These are phyloP conservation scores for Aspergillus sp. DNA, from an alignment of 2,329 filamentous ascomycete genomes.

Conservation along the genomic window DNA sequence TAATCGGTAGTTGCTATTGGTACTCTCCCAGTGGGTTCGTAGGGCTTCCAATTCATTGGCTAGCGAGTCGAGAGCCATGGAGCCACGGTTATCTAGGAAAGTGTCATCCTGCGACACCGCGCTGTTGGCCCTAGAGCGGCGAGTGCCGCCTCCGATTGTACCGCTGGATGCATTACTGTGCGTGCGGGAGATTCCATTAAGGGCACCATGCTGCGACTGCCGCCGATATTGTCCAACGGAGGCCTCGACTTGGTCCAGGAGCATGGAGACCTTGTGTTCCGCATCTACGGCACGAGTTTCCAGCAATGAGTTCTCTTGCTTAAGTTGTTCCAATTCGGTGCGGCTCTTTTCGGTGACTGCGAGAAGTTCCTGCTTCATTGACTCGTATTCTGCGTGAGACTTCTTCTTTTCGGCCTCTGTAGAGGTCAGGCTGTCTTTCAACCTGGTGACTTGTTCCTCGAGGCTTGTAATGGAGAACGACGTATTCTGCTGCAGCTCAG, in stretches of 20 bases:
- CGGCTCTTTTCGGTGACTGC: constrained; percentile 55
- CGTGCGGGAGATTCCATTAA: constrained; percentile 47
- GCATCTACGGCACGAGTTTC: constrained; percentile 85
- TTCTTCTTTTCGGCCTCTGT: constrained; percentile 69
- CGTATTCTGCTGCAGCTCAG: constrained; percentile 68
- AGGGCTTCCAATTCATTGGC: constrained; percentile 90
- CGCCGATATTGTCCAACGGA: constrained; percentile 94
- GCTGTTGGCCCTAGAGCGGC: constrained; percentile 42
- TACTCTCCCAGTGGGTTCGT: constrained; percentile 90
- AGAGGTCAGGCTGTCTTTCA: constrained; percentile 69
- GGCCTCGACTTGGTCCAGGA: constrained; percentile 90
- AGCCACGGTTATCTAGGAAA: constrained; percentile 57
- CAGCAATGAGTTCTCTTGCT: constrained; percentile 75
- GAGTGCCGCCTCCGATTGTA: constrained; percentile 34
- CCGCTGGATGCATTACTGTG: constrained; percentile 58
- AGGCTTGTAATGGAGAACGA: constrained; percentile 65
- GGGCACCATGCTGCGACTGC: constrained; percentile 54
- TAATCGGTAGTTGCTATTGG: constrained; percentile 90
- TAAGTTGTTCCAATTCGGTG: constrained; percentile 75
- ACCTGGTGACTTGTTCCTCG: constrained; percentile 66
- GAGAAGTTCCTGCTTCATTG: constrained; percentile 58
- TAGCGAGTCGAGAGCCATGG: constrained; percentile 80
- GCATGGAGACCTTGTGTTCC: constrained; percentile 86
- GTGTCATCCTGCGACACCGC: constrained; percentile 44
- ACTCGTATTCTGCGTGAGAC: constrained; percentile 57